Base-by-base conservation (phyloP, 1,284 basidiomycete genomes). In the Rhodotorula mucilaginosa region DNA sequence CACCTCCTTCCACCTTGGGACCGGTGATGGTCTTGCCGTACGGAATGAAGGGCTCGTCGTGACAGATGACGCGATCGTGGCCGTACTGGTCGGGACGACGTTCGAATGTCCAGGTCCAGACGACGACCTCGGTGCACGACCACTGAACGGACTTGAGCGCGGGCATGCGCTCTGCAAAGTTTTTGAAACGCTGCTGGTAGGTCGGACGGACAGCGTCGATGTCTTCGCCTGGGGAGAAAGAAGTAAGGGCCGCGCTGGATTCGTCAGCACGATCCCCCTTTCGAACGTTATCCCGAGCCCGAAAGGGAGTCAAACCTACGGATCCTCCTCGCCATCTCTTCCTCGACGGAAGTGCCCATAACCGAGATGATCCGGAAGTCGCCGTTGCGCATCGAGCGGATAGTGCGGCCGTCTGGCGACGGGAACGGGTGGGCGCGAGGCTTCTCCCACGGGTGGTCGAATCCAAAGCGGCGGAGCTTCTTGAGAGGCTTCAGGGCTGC, bases 391-490 rank as follows among this genome's bases (percentile, higher is more conserved):
- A 26, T 46, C 13, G 56, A 58, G 56, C 64, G 57, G 16, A 65
- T 65, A 15, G 64, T 65, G 47, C 56, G 57, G 1, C 64, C 64
- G 58, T 65, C 64, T 3, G 58, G 48, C 1, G 10, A 7, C 7
- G 34, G 57, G 16, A 39, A 59, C 0, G n/a, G 34, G 13, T 26
- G n/a, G 5, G 2, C 23, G 31, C 57, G 58, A 0, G 64, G 64
- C 23, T 51, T 51, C 48, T 49, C 64, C 64, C 64, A 51, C 12
- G 64, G 64, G 47, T 58, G 64, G 64, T 65, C 64, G 47, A 65
- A 65, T 8, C 29, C 6, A 31, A 65, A 39, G 21, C 23, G n/a
- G 56, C 57, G 64, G 23, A 65, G 64, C 23, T 52, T 18, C 16
- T 23, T 31, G 15, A 59, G 57, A 8, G 64, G 49, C 15, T 13